A percentile compares a stretch with the other conserved stretches of the same genome.
These are phyloP conservation scores for Populus tomentosa DNA, from an alignment of 441 rosid species.

Conservation along the genomic window DNA sequence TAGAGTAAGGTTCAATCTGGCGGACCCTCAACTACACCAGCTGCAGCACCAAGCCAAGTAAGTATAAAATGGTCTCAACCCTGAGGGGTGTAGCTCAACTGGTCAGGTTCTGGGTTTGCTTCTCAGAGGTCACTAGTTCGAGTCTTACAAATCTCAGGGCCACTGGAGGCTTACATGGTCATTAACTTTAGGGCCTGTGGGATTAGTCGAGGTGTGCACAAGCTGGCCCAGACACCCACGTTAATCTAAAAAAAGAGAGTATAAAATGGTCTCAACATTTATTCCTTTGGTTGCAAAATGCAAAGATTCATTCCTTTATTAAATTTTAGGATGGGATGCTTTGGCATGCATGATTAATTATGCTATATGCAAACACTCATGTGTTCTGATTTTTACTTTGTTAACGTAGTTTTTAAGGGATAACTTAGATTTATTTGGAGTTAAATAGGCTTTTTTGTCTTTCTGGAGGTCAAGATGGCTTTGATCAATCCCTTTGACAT, in stretches of 20 bases:
- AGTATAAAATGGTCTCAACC: neutral
- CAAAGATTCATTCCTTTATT: neutral
- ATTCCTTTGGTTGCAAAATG: neutral
- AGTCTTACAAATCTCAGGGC: too few relatives aligned
- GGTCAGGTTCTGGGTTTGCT: too few relatives aligned
- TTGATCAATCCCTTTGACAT: too few relatives aligned
- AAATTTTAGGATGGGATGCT: neutral
- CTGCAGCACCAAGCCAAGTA: constrained; percentile 47
- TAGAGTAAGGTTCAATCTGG: constrained; percentile 57
- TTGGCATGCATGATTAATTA: neutral
- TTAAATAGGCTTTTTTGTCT: neutral
- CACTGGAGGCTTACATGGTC: too few relatives aligned
- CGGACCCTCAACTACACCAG: constrained; percentile 48
- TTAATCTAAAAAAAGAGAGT: too few relatives aligned
- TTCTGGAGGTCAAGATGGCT: too few relatives aligned
- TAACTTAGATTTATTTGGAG: neutral
- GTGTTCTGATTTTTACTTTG: neutral
- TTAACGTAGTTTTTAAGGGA: neutral
- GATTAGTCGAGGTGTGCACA: too few relatives aligned
- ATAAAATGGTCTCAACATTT: neutral
- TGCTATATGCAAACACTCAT: neutral
- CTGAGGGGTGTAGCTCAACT: too few relatives aligned
- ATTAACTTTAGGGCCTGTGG: too few relatives aligned
- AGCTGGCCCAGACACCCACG: too few relatives aligned
- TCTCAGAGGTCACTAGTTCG: too few relatives aligned